A percentile compares a stretch with the other conserved stretches of the same genome.
Conservation (phyloP, 2,329 filamentous ascomycete genomes). For the Penicillium sp. region DNA sequence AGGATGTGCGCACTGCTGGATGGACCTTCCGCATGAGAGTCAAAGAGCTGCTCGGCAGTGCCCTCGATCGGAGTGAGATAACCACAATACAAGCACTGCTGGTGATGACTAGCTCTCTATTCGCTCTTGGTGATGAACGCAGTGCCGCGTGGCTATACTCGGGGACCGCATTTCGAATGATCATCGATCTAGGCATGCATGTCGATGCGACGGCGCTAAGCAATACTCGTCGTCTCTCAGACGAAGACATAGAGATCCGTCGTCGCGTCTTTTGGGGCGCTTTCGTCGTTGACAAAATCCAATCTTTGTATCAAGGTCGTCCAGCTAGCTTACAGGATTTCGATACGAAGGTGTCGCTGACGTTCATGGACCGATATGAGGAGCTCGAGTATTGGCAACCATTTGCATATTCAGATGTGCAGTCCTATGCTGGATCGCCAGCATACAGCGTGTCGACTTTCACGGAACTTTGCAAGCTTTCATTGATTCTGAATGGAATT, state of each 20-base stretch:
- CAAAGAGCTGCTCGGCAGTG: conserved; percentile 46
- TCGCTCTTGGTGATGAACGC: conserved; percentile 52
- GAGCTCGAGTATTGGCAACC: conserved; percentile 55
- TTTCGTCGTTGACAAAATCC: conserved; percentile 51
- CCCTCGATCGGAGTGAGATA: conserved; percentile 51
- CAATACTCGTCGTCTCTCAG: conserved; percentile 20
- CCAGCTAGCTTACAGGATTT: conserved; percentile 47
- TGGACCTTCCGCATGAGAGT: conserved; percentile 50
- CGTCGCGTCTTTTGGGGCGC: conserved; percentile 37
- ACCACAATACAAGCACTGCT: conserved; percentile 57
- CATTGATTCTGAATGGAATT: conserved; percentile 49
- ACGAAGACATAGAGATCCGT: conserved; percentile 31
- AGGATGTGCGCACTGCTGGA: conserved; percentile 50
- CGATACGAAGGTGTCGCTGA: conserved; percentile 48
- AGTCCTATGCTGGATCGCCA: conserved; percentile 33
- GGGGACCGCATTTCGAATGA: conserved; percentile 53
- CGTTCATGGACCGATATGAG: conserved; percentile 43
- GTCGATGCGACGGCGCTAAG: conserved; percentile 28
- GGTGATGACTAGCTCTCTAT: conserved; percentile 52
- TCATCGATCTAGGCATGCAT: conserved; percentile 53
- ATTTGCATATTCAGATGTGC: conserved; percentile 37
- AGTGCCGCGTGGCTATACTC: conserved; percentile 55
- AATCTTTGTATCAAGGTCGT: conserved; percentile 56
- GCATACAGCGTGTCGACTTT: conserved; percentile 38
- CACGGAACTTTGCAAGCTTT: conserved; percentile 41